Percentiles rank a stretch among this genome's conserved stretches.
phyloP scores from a whole-genome alignment of 768 basidiomycete genomes.

The Lentinus brumalis region DNA sequence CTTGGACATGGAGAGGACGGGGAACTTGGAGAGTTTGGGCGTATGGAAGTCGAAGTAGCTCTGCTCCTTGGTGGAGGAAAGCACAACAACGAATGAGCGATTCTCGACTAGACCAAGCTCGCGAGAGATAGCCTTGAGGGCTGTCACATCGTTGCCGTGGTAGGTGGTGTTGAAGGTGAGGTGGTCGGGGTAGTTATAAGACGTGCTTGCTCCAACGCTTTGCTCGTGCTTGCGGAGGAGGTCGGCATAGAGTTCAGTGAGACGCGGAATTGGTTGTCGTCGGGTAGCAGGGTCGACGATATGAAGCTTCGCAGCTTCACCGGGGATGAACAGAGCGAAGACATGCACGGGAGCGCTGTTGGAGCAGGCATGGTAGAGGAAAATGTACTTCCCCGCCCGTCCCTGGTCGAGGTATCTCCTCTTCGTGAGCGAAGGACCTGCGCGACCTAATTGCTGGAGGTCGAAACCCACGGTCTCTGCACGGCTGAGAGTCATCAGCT shows the following conservation, averaged over 20 bases:
- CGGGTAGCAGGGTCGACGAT: slow-evolving; percentile 90
- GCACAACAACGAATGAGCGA: slow-evolving; percentile 71
- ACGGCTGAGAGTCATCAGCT: slow-evolving; percentile 72
- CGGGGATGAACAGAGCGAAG: slow-evolving; percentile 84
- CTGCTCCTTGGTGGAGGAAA: slow-evolving; percentile 86
- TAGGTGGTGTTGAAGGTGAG: slow-evolving; percentile 70
- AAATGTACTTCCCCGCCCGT: slow-evolving; percentile 70
- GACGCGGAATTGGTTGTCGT: slow-evolving; percentile 76
- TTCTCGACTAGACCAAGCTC: slow-evolving; percentile 80
- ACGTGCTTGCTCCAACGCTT: slow-evolving; percentile 41
- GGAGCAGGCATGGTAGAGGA: slow-evolving; percentile 86
- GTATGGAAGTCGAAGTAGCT: slow-evolving; percentile 76
- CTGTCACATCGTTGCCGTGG: slow-evolving; percentile 75
- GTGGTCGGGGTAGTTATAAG: slow-evolving; percentile 65
- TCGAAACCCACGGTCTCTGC: slow-evolving; percentile 86
- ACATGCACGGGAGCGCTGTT: slow-evolving; percentile 77
- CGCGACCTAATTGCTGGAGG: slow-evolving; percentile 74
- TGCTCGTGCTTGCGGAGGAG: slow-evolving; percentile 53
- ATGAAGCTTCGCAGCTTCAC: slow-evolving; percentile 71
- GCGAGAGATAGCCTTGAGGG: slow-evolving; percentile 83
- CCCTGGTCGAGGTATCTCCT: slow-evolving; percentile 77
- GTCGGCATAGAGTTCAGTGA: slow-evolving; percentile 75
- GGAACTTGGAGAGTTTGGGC: slow-evolving; percentile 79
- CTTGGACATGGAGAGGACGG: slow-evolving; percentile 85
- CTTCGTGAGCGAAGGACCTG: slow-evolving; percentile 55